Base-by-base conservation (phyloP, 2,329 filamentous ascomycete species). In the Colletotrichum limetticola region DNA sequence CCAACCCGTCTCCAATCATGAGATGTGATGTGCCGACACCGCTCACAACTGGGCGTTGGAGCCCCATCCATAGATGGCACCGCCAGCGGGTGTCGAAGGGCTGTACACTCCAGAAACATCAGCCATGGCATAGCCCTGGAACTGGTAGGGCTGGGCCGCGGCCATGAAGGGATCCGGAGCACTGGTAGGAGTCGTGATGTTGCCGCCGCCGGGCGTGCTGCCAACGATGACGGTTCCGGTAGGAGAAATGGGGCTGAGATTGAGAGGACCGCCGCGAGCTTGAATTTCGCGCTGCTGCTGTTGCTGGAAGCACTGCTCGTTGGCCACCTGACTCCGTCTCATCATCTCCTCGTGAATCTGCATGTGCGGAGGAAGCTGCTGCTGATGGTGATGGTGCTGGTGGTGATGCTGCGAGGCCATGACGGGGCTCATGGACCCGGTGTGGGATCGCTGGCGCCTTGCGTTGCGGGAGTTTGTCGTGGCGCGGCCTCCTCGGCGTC, bases 401-500 rank as follows among this genome's bases (percentile, higher is more conserved):
- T 60, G 58, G 58, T 46, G 42, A n/a, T 46, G n/a, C 14, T 30
- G n/a, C 30, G 22, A 30, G n/a, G 14, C 62, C 62, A 55, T 4
- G 16, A 46, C 56, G 9, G 68, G 53, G 12, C 56, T 56, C 1
- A 30, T 16, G 24, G 66, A 68, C n/a, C 62, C 57, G n/a, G 65
- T 60, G n/a, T 28, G 66, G 30, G 61, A 35, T 12, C 56, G 66
- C 28, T 66, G 65, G 66, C 66, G 59, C 32, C 63, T 30, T 3
- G 61, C 61, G 30, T 68, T 64, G 12, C 59, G 63, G 24, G 61
- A 61, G 49, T 76, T 79, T 66, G 76, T 79, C 12, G 81, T 77
- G 8, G 80, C 79, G 22, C 76, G 77, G 9, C 82, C 83, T 66
- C 82, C 82, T 59, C 79, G 82, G 60, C 79, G 78, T 2, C 81